phyloP scores from a whole-genome alignment of 371 early-diverging fungal genomes.

The Encephalitozoon intestinalis region DNA sequence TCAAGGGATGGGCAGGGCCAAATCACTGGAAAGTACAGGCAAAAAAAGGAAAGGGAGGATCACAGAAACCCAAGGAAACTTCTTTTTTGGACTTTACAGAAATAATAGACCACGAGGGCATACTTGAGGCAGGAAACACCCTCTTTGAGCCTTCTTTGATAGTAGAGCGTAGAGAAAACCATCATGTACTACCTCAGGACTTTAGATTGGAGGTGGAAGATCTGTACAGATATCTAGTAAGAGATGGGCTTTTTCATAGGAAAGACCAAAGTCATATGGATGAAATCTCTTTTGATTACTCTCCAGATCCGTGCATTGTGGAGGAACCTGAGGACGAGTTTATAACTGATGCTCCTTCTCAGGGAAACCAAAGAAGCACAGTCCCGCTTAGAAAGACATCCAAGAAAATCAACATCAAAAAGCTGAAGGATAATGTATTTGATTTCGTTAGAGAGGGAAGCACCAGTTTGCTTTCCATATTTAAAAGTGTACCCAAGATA shows the following conservation, averaged over 20 bases:
- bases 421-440: slow-evolving; percentile 43
- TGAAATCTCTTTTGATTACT: not conserved
- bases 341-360: slow-evolving; percentile 11
- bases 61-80: slow-evolving; percentile 43
- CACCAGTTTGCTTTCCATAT: slow-evolving; percentile 6
- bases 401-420: slow-evolving; percentile 53
- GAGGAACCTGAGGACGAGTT: slow-evolving; percentile 17
- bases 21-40: slow-evolving; percentile 54
- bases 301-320: not conserved
- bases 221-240: slow-evolving; percentile 48
- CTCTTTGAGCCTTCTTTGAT: slow-evolving; percentile 41
- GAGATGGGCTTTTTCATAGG: slow-evolving; percentile 32
- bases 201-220: slow-evolving; percentile 43
- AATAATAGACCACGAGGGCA: not conserved
- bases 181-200: slow-evolving; percentile 52
- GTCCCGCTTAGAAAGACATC: slow-evolving; percentile 13
- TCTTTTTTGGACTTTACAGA: slow-evolving; percentile 48
- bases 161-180: slow-evolving; percentile 51
- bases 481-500: slow-evolving; percentile 14
- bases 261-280: not conserved
- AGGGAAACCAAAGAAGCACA: not conserved
- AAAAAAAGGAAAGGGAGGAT: not conserved
- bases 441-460: not conserved
- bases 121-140: slow-evolving; percentile 46
- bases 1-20: slow-evolving; percentile 61